Percentiles rank a stretch among this genome's conserved stretches.
Evolutionary conservation across 306 rosid species (phyloP).

Genomic region (Castanea mollissima): DNA sequence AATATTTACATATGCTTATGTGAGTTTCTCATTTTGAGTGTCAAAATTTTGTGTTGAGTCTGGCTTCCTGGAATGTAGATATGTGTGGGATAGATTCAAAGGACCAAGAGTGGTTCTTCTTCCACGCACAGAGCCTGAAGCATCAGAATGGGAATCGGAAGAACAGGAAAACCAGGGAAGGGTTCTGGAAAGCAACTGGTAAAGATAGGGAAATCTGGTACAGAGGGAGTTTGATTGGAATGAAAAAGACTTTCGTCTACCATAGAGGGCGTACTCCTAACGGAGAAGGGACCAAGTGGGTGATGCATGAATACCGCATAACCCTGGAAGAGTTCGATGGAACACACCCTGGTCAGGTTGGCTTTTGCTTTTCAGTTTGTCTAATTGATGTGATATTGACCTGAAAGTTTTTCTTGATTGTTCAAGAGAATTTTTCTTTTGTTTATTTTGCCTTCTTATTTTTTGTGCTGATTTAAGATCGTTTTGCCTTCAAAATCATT

Average conservation of each 20-base stretch:
- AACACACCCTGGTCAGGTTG: no score
- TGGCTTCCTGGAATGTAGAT: constrained; percentile 35
- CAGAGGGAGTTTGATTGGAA: constrained; percentile 60
- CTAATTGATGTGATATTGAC: no score
- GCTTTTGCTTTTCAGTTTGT: no score
- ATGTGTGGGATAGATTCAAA: constrained; percentile 59
- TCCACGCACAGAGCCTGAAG: constrained; percentile 82
- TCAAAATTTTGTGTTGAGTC: neutral
- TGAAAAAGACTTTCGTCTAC: constrained; percentile 91
- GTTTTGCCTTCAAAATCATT: no score
- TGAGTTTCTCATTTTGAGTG: no score
- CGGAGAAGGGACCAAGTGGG: constrained; percentile 88
- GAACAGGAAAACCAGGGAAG: constrained; percentile 73
- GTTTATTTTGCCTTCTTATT: no score
- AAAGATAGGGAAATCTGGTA: constrained; percentile 76
- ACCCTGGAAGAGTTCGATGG: no score
- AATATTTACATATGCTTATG: no score
- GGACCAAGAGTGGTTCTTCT: constrained; percentile 96
- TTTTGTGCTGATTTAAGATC: no score
- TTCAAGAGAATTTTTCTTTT: no score
- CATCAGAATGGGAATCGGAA: constrained; percentile 71
- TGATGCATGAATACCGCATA: constrained; percentile 67
- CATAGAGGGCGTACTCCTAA: constrained; percentile 87
- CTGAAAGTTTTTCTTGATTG: no score
- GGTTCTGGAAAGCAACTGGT: constrained; percentile 96